Base-by-base conservation (phyloP, 495 filamentous ascomycete genomes). In the Xylaria longipes region DNA sequence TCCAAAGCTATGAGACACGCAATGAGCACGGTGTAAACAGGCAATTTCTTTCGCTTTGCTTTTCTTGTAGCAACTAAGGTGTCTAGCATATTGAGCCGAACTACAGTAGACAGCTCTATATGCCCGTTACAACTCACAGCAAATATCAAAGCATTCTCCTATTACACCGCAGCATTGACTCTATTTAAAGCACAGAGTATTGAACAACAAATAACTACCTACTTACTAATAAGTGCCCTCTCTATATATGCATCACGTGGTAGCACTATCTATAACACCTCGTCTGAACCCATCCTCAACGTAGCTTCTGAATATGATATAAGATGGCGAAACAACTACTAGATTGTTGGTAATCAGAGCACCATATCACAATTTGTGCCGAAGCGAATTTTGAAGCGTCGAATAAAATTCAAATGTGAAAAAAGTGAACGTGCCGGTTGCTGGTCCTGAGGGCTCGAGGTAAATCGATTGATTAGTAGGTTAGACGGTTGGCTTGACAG, bases 71-170 rank as follows among this genome's bases (percentile, higher is more conserved):
- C 17, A n/a, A 48, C 45, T 7, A 17, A 17, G 45, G 45, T 48
- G 20, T 48, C 6, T n/a, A 48, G 17, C 20, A 48, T 48, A n/a
- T 6, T 7, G 20, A 48, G 45, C 20, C 20, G 45, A 7, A 17
- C 45, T 48, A 8, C 8, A 37, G 35, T 37, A 48, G 45, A 48
- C 45, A 22, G 5, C 1, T 48, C 20, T 17, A 25, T 22, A 50
- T 50, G 48, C 48, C 48, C 48, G 48, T 50, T 25, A 50, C 48
- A 50, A 50, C 48, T 50, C 48, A n/a, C 45, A 48, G 45, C 45
- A 48, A 17, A n/a, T 50, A 7, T 50, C n/a, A 25, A 25, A 22
- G 48, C 48, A 20, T 8, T 25, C 8, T 50, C 25, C 48, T 7
- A 41, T 25, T 1, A 7, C 7, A 9, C 22, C 1, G 3, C 2